Evolutionary conservation across 306 rosid species (phyloP), one percentile per base, ranked within the genome.

Genomic region (Parietaria judaica): DNA sequence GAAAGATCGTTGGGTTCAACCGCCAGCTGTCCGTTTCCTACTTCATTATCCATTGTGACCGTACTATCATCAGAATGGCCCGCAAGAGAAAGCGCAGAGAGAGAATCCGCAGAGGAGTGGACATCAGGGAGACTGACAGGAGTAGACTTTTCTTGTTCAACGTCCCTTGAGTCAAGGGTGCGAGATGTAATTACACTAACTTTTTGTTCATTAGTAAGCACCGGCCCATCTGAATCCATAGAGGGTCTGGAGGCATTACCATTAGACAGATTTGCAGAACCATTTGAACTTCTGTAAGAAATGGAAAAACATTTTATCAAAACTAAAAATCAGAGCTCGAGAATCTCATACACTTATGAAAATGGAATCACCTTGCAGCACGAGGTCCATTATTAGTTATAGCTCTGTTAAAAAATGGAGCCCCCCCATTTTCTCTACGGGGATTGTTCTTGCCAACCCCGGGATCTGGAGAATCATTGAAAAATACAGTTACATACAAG

Each of bases 391-490:
- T 64, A 61, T 64, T 76, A 58, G 63, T 70, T 65, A 69, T 80
- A 2, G 68, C 63, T 78, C 80, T 83, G 72, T 65, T 78, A 17
- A 66, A 64, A 67, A 67, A 66, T 60, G 70, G 70, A 70, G 63
- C 53, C 38, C 48, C 61, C 68, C 90, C 90, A 76, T 75, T 85
- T 74, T 83, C 96, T 72, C 76, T 76, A 51, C 85, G 71, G 63
- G 58, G 65, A 66, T 73, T 35, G 71, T 74, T 83, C 80, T 79
- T 81, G 63, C 80, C 86, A 54, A 79, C 78, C 44, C 67, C 76
- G 66, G 67, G 77, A 76, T 81, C 96, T 88, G 75, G 43, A 72
- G 60, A 57, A 15, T 53, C 45, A 70, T 53, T 77, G n/a, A 49
- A 70, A 3, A 61, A 61, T 4, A 31, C 8, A 14, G 12, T 11